Percentiles rank a stretch among this genome's conserved stretches.
Conservation (phyloP, 1,139 yeast species). For the Nakaseomyces kungkrabaensis region DNA sequence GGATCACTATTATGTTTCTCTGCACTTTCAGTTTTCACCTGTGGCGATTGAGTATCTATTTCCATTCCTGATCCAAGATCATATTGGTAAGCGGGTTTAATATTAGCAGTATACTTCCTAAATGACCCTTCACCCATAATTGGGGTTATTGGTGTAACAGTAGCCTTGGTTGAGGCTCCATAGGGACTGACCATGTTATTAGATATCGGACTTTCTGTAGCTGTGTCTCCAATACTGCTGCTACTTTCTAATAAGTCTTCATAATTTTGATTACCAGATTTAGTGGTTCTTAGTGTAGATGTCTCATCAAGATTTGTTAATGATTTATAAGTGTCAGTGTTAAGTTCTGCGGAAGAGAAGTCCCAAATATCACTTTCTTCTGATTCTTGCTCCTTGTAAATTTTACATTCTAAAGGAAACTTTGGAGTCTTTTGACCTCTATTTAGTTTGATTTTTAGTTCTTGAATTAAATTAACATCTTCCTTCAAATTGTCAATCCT, state of each 20-base stretch:
- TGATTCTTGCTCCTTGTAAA: conserved; percentile 17
- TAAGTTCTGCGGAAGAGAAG: conserved; percentile 9
- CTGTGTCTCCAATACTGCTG: not conserved
- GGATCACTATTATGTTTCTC: too few relatives aligned
- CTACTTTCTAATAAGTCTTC: not conserved
- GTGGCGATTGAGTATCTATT: conserved; percentile 7
- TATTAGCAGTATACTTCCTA: conserved; percentile 10
- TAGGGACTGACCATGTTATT: conserved; percentile 10
- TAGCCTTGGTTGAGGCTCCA: conserved; percentile 7
- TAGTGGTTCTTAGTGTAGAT: not conserved
- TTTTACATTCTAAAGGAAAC: conserved; percentile 21
- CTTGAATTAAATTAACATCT: conserved; percentile 27
- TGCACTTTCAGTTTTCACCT: not conserved
- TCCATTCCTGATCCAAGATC: conserved; percentile 20
- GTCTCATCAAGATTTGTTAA: not conserved
- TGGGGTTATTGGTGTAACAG: conserved; percentile 20
- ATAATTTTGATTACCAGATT: not conserved
- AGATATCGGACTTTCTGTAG: conserved; percentile 5
- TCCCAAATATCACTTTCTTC: conserved; percentile 16
- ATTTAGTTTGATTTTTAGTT: conserved; percentile 15
- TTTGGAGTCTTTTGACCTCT: conserved; percentile 25
- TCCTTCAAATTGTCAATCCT: conserved; percentile 14
- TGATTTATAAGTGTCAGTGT: not conserved
- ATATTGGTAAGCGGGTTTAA: conserved; percentile 5
- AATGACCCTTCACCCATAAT: conserved; percentile 14